These are phyloP conservation scores for Eurotiales sp. DNA, from an alignment of 2,329 filamentous ascomycete species.

Conservation along the genomic window DNA sequence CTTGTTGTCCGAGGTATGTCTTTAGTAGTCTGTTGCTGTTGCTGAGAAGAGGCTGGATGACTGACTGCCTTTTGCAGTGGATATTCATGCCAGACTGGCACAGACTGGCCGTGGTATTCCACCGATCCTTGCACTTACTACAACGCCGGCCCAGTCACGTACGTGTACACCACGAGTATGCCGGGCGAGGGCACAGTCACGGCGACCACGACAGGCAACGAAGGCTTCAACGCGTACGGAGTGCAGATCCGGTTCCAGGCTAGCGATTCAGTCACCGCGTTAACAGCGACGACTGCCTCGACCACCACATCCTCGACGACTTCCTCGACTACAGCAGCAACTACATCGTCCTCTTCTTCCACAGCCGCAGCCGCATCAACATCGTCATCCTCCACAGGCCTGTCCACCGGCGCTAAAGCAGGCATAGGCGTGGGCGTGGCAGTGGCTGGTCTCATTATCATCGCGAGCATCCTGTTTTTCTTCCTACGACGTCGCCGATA, in stretches of 20 bases:
- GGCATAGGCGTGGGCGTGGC: not conserved
- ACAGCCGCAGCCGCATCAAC: not conserved
- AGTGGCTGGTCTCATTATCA: not conserved
- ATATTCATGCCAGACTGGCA: not conserved
- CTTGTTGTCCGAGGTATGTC: constrained; percentile 10
- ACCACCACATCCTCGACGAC: not conserved
- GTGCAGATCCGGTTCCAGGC: constrained; percentile 8
- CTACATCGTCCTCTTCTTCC: not conserved
- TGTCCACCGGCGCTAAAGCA: not conserved
- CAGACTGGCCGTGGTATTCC: constrained; percentile 10
- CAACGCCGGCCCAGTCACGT: constrained; percentile 1
- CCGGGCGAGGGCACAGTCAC: not conserved
- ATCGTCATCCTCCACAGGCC: not conserved
- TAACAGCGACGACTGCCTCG: not conserved
- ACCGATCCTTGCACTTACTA: constrained; percentile 8
- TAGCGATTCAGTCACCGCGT: not conserved
- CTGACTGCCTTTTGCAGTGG: not conserved
- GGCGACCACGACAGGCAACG: not conserved
- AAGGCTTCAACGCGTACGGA: constrained; percentile 7
- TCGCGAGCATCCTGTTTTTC: not conserved
- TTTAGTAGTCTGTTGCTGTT: not conserved
- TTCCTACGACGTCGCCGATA: not conserved
- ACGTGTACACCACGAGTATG: not conserved
- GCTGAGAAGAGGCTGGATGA: not conserved
- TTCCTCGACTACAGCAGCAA: not conserved